These are phyloP conservation scores for Bryoerythrophyllum caledonicum DNA, from an alignment of 225 moss, liverwort and hornwort species.

Conservation along the genomic window DNA sequence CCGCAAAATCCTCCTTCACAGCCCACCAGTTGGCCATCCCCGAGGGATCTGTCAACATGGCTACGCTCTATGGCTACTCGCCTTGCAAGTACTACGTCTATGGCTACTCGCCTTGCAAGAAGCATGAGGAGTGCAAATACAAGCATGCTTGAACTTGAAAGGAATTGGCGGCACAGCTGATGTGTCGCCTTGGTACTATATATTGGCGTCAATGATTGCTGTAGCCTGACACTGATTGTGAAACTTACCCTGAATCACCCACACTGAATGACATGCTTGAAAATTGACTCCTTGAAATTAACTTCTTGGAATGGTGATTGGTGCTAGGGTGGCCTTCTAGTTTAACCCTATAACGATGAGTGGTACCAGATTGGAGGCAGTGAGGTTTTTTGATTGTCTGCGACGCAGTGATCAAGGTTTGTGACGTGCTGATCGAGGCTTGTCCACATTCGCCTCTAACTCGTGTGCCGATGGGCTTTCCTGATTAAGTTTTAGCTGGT, in stretches of 20 bases:
- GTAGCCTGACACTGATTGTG: conserved; percentile 5
- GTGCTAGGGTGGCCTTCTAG: no score
- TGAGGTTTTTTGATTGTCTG: no score
- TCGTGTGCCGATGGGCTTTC: no score
- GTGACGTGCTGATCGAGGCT: no score
- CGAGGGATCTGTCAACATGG: conserved; percentile 28
- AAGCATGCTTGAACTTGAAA: not conserved
- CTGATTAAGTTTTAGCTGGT: no score
- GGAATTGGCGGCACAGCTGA: not conserved
- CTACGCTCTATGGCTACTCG: conserved; percentile 5
- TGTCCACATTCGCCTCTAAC: no score
- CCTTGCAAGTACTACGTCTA: conserved; percentile 13
- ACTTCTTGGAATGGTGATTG: no score
- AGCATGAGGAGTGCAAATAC: conserved; percentile 2
- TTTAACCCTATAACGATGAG: no score
- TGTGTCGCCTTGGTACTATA: not conserved
- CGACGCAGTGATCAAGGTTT: no score
- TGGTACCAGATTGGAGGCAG: no score
- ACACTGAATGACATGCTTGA: not conserved
- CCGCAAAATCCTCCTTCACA: conserved; percentile 36
- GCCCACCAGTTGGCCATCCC: conserved; percentile 34
- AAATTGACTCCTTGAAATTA: not conserved
- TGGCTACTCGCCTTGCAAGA: conserved; percentile 5
- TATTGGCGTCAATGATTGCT: conserved; percentile 1
- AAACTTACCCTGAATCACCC: not conserved